These are phyloP conservation scores for Collybiopsis luxurians DNA, from an alignment of 768 basidiomycete genomes.

Conservation along the genomic window DNA sequence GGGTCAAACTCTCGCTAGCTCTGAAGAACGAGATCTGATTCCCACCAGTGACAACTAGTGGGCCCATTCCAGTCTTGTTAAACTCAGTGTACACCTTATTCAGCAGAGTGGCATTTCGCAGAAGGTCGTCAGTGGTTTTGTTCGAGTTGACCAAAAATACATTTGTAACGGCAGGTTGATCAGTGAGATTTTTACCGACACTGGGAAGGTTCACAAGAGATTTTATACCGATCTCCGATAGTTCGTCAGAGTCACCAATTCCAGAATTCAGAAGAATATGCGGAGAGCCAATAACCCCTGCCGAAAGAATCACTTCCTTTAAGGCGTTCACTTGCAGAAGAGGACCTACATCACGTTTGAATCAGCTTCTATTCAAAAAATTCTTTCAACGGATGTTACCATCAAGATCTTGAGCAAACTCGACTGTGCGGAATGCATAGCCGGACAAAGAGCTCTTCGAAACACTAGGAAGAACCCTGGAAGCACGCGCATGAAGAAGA, in stretches of 20 bases:
- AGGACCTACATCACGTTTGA: constrained; percentile 6
- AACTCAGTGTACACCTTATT: constrained; percentile 13
- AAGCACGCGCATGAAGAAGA: constrained; percentile 8
- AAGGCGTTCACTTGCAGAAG: constrained; percentile 6
- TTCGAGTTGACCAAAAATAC: constrained; percentile 18
- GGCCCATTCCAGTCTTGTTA: constrained; percentile 15
- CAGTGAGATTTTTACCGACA: constrained; percentile 21
- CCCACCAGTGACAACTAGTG: constrained; percentile 4
- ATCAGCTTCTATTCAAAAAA: not conserved
- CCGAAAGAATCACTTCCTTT: constrained; percentile 24
- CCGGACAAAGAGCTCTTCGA: not conserved
- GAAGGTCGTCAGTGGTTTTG: constrained; percentile 10
- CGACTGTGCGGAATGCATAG: constrained; percentile 8
- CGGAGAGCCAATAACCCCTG: constrained; percentile 19
- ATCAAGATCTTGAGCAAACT: not conserved
- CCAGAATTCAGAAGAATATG: constrained; percentile 22
- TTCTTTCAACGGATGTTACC: not conserved
- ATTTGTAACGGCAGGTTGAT: constrained; percentile 14
- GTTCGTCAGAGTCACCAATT: constrained; percentile 18
- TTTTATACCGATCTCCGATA: constrained; percentile 15
- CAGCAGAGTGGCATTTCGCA: constrained; percentile 10
- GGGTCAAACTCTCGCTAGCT: constrained; percentile 10
- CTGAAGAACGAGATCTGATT: constrained; percentile 18
- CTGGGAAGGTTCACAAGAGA: constrained; percentile 16
- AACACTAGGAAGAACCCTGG: not conserved